phyloP scores from a whole-genome alignment of 225 moss, liverwort and hornwort genomes.

The Lunularia cruciata region DNA sequence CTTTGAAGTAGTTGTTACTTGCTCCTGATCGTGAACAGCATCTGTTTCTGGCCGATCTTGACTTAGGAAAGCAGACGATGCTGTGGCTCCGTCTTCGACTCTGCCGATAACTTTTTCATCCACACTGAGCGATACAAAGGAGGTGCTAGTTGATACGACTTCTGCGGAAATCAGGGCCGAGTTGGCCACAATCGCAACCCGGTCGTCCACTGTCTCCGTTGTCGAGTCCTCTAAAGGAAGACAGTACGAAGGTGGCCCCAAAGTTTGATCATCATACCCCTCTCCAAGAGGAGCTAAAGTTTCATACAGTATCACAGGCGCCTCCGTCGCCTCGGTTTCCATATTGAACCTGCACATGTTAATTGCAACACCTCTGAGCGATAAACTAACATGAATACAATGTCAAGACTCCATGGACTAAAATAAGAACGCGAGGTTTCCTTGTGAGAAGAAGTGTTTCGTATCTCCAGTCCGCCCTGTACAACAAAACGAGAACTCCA shows the following conservation, averaged over 20 bases:
- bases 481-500: too few relatives aligned
- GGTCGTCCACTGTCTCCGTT: slow-evolving; percentile 17
- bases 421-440: too few relatives aligned
- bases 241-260: slow-evolving; percentile 27
- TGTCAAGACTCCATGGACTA: too few relatives aligned
- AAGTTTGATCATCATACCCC: slow-evolving; percentile 27
- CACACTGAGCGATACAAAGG: slow-evolving; percentile 4
- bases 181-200: not conserved
- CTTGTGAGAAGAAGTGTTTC: too few relatives aligned
- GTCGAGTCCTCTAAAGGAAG: slow-evolving; percentile 25
- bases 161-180: not conserved
- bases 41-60: not conserved
- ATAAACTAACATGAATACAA: too few relatives aligned
- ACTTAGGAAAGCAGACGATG: not conserved
- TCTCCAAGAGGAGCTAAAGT: slow-evolving; percentile 61
- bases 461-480: too few relatives aligned
- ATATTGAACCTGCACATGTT: slow-evolving; percentile 13
- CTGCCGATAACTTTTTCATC: slow-evolving; percentile 9
- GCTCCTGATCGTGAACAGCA: slow-evolving; percentile 9
- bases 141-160: slow-evolving; percentile 11
- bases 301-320: slow-evolving; percentile 58
- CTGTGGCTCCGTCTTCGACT: slow-evolving; percentile 7
- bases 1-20: slow-evolving; percentile 16
- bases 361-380: too few relatives aligned
- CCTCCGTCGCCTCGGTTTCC: slow-evolving; percentile 37